Evolutionary conservation across 305 asterid genomes (phyloP).

Genomic region (Withania somnifera): DNA sequence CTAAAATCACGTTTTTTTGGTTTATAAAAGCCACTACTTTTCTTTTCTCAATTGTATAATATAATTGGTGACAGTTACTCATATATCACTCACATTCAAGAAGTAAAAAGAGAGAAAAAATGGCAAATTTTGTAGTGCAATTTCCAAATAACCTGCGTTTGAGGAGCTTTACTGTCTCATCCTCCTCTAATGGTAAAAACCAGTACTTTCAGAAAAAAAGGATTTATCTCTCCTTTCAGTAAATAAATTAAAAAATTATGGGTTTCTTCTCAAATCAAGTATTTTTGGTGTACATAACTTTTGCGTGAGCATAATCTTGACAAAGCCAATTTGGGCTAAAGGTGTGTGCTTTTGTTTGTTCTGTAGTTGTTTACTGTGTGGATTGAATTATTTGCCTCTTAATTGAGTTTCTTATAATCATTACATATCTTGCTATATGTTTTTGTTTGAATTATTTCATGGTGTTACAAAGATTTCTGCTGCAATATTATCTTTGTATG

Average conservation of each 20-base stretch:
- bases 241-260: background rate
- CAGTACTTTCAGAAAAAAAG: background rate
- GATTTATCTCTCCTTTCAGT: background rate
- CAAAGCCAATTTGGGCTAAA: background rate
- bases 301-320: background rate
- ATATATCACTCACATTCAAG: background rate
- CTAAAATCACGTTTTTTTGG: too few relatives aligned
- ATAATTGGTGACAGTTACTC: background rate
- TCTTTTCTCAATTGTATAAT: too few relatives aligned
- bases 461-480: background rate
- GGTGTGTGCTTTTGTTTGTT: background rate
- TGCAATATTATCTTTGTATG: background rate
- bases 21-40: too few relatives aligned
- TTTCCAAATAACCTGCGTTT: conserved; percentile 35
- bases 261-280: background rate
- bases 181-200: conserved; percentile 45
- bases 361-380: background rate
- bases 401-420: background rate
- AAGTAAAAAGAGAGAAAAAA: conserved; percentile 1
- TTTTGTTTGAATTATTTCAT: background rate
- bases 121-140: conserved; percentile 43
- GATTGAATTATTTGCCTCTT: background rate
- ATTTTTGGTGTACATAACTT: background rate
- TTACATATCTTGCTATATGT: background rate
- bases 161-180: conserved; percentile 29